These are phyloP conservation scores for Pichia sporocuriosa DNA, from an alignment of 805 yeast genomes.

Conservation along the genomic window DNA sequence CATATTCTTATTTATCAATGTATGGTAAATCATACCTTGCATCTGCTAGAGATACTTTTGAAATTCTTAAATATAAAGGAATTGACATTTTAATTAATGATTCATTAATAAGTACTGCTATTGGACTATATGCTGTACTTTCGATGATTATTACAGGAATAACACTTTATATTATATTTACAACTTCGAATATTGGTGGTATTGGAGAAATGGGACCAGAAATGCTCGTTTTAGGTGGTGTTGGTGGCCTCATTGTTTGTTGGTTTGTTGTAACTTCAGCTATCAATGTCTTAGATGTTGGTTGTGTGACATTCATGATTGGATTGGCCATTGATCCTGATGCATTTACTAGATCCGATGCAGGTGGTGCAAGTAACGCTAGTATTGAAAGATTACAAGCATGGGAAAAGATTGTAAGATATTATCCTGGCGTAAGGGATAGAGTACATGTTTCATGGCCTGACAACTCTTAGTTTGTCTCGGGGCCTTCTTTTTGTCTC, in stretches of 20 bases:
- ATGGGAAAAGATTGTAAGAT: constrained; percentile 25
- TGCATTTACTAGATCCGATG: constrained; percentile 46
- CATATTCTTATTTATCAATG: constrained; percentile 78
- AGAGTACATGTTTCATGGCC: constrained; percentile 27
- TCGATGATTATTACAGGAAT: constrained; percentile 42
- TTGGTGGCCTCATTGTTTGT: constrained; percentile 49
- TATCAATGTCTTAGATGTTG: constrained; percentile 70
- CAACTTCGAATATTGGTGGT: constrained; percentile 3
- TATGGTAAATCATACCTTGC: constrained; percentile 74
- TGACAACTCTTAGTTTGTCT: constrained; percentile 4
- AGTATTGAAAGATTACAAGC: constrained; percentile 49
- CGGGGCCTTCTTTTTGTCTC: background rate
- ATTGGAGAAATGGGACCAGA: constrained; percentile 20
- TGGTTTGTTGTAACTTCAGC: constrained; percentile 70
- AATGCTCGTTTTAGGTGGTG: constrained; percentile 23
- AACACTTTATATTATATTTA: constrained; percentile 4
- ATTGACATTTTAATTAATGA: constrained; percentile 81
- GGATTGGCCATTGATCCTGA: constrained; percentile 84
- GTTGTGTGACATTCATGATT: constrained; percentile 76
- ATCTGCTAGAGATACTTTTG: constrained; percentile 80
- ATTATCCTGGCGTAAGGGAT: constrained; percentile 28
- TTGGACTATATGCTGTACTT: constrained; percentile 69
- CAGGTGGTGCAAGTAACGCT: constrained; percentile 3
- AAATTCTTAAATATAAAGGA: constrained; percentile 70
- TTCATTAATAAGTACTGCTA: constrained; percentile 69